These are phyloP conservation scores for Adenanthera pavonina DNA, from an alignment of 306 rosid species.

Conservation along the genomic window DNA sequence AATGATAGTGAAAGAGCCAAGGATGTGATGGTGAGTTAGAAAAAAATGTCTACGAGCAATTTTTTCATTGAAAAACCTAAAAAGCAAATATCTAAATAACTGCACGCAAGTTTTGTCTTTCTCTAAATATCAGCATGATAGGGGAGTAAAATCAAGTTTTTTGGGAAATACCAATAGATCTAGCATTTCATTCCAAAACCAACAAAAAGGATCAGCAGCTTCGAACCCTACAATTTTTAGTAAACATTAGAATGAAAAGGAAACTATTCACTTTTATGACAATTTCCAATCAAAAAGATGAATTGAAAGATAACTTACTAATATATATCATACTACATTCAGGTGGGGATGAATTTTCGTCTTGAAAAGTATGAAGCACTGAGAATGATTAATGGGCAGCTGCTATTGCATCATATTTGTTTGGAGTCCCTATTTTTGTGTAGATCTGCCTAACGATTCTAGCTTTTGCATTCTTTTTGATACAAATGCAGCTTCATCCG, in stretches of 20 bases:
- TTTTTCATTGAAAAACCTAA: not conserved
- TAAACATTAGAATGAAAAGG: not conserved
- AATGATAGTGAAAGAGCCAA: not conserved
- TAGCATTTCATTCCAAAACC: not conserved
- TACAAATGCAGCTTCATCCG: constrained; percentile 68
- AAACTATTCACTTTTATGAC: not conserved
- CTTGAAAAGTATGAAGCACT: not conserved
- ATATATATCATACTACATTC: not conserved
- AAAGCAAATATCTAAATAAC: not conserved
- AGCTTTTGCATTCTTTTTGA: constrained; percentile 57
- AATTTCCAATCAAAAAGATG: not conserved
- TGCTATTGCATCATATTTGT: not conserved
- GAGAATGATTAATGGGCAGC: not conserved
- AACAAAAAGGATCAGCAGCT: not conserved
- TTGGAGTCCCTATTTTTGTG: constrained; percentile 26
- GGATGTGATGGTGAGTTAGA: not conserved
- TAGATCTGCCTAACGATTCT: constrained; percentile 29
- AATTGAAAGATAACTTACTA: not conserved
- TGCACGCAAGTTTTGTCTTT: not conserved
- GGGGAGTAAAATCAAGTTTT: too few relatives aligned
- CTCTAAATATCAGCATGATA: not conserved
- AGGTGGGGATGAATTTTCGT: not conserved
- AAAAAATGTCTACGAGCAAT: not conserved
- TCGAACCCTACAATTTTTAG: not conserved
- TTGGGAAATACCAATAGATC: not conserved